A percentile compares a stretch with the other conserved stretches of the same genome.
Conservation (phyloP, 805 yeast species). For the Zygosaccharomyces lentus region DNA sequence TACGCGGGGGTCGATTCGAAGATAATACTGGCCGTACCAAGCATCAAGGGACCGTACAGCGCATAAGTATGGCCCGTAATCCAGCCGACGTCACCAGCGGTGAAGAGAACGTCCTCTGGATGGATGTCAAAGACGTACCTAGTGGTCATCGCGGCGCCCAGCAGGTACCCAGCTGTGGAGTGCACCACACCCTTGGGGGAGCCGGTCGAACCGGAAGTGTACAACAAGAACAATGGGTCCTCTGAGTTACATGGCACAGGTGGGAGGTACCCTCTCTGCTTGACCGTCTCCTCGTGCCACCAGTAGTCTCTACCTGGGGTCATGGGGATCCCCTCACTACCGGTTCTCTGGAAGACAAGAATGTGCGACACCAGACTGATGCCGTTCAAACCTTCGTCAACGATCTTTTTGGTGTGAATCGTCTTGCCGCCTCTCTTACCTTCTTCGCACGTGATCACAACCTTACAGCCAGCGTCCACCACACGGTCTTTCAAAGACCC, state of each 20-base stretch:
- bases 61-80: slow-evolving; percentile 85
- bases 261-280: slow-evolving; percentile 63
- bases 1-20: slow-evolving; percentile 87
- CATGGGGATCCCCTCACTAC: slow-evolving; percentile 44
- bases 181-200: slow-evolving; percentile 85
- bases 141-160: slow-evolving; percentile 70
- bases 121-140: slow-evolving; percentile 75
- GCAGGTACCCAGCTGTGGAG: slow-evolving; percentile 72
- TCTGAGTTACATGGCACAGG: slow-evolving; percentile 74
- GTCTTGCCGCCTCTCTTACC: slow-evolving; percentile 79
- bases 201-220: slow-evolving; percentile 86
- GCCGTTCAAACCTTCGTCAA: slow-evolving; percentile 68
- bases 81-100: slow-evolving; percentile 93
- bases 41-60: slow-evolving; percentile 71
- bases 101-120: slow-evolving; percentile 67
- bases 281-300: slow-evolving; percentile 69
- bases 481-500: slow-evolving; percentile 69
- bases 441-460: slow-evolving; percentile 77
- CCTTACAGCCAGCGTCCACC: slow-evolving; percentile 64
- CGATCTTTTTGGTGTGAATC: slow-evolving; percentile 74
- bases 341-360: slow-evolving; percentile 70
- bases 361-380: slow-evolving; percentile 68
- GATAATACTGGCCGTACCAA: slow-evolving; percentile 74
- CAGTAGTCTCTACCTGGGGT: slow-evolving; percentile 57
- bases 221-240: slow-evolving; percentile 74